A percentile compares a stretch with the other conserved stretches of the same genome.
These are phyloP conservation scores for Pelagomonas calceolata DNA, from an alignment of 108 stramenopile species.

Conservation along the genomic window DNA sequence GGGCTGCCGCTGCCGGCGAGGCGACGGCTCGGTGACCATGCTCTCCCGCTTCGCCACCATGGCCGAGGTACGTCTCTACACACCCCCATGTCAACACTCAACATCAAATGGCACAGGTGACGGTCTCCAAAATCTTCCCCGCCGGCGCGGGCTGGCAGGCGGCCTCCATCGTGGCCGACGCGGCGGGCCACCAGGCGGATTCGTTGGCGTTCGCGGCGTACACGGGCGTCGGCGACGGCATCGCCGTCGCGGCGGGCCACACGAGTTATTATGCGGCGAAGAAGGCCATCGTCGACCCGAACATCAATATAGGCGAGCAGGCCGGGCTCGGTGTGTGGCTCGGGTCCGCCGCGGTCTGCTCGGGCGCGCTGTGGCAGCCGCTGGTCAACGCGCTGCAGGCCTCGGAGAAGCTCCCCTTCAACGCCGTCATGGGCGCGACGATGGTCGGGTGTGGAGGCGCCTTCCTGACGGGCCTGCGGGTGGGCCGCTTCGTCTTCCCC, in stretches of 20 bases:
- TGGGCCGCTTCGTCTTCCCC: constrained; percentile 39
- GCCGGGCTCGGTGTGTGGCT: constrained; percentile 52
- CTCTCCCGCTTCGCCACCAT: no score
- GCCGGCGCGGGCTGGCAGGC: constrained; percentile 30
- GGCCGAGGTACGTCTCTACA: no score
- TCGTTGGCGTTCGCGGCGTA: constrained; percentile 9
- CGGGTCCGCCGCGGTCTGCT: constrained; percentile 63
- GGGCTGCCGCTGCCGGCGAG: no score
- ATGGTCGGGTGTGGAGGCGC: constrained; percentile 67
- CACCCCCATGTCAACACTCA: no score
- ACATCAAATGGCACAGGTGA: constrained; percentile 55
- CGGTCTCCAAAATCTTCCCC: constrained; percentile 70
- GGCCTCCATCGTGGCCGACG: not conserved
- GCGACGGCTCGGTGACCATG: no score
- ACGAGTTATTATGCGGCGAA: constrained; percentile 45
- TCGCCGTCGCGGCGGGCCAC: constrained; percentile 59
- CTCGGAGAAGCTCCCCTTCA: constrained; percentile 46
- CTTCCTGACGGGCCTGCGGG: constrained; percentile 58
- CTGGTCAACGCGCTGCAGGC: constrained; percentile 61
- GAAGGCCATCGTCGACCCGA: constrained; percentile 41
- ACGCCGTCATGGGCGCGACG: constrained; percentile 49
- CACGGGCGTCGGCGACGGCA: constrained; percentile 57
- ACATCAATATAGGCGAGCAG: constrained; percentile 19
- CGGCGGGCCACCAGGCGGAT: not conserved
- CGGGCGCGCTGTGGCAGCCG: constrained; percentile 68